Base-by-base conservation (phyloP, 352 stramenopile species). In the Globisporangium heterothallicum region DNA sequence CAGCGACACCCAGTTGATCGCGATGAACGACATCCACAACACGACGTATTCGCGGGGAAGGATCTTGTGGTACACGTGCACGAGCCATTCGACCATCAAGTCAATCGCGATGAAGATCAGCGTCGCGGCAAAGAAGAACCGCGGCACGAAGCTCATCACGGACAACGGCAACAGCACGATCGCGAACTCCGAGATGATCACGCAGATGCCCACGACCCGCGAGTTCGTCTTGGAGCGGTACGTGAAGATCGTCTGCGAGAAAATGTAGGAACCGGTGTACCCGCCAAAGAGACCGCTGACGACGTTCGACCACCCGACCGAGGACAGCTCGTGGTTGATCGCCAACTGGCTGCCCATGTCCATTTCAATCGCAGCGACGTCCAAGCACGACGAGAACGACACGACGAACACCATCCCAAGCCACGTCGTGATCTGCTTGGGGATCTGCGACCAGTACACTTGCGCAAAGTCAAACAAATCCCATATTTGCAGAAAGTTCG, bases 221-320 rank as follows among this genome's bases (percentile, higher is more conserved):
- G 82, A 94, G 59, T 97, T 91, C 60, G 86, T 87, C 50, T 88
- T 87, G 58, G 91, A 96, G 6, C 90, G 80, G 65, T 93, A 97
- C 19, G 95, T 98, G 68, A 99, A 98, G 57, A 99, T 98, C 18
- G 94, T 99, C 76, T 99, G 97, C 27, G 80, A 97, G 69, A 99
- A 99, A 57, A 99, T 99, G 70, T 99, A 99, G 22, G 84, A 97
- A 7, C 97, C 97, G 10, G 96, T 99, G 74, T 98, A 99, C 43
- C 97, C 97, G 24, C 97, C 96, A 0, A 94, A 83, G 30, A 99
- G 18, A 0, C 97, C 97, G 44, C 84, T 98, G 5, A 98, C 66
- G 13, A 98, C 61, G 71, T 99, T 99, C 29, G 86, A 97, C 63
- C 97, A 92, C 4, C 97, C 97, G 12, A 99, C 95, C 24, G 84